Base-by-base conservation (phyloP, 1,284 basidiomycete species). In the Cryptococcus depauperatus region DNA sequence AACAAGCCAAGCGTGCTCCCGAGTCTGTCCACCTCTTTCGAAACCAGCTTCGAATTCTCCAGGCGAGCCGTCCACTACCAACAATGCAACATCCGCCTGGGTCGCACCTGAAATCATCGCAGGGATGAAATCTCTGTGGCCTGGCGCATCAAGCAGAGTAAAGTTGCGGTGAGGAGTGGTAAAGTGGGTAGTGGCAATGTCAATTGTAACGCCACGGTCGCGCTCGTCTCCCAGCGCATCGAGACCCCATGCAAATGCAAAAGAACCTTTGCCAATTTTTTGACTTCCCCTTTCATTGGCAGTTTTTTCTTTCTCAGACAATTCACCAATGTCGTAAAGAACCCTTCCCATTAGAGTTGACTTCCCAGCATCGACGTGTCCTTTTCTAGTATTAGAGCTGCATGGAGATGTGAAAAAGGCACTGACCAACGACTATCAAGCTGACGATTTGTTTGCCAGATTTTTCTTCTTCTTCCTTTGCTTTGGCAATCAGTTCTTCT, bases 21-120 rank as follows among this genome's bases (percentile, higher is more conserved):
- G 77, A n/a, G 92, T 98, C 73, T 98, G 93, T 1, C 93, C 93
- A 25, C 88, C 88, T 13, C 84, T 78, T 35, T 90, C 83, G 59
- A 98, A 98, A 1, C 93, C 93, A 19, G 89, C 83, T 69, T 98
- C 93, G 56, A 98, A 98, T 58, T 91, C 91, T 19, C 93, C 93
- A 1, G 77, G 81, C 3, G 83, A 76, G 6, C 91, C 84, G 67
- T 96, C 95, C 18, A 98, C 81, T 5, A 98, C 93, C n/a, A 98
- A 78, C 4, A 98, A 71, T 1, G 93, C 92, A 29, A 88, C 90
- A 59, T 98, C 93, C 0, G 95, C 95, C 71, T 97, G 93, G 0
- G 92, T 83, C 2, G 93, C 93, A 2, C 93, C 93, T 0, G 89
- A 93, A 48, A 98, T 98, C 95, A 98, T 98, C 64, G 97, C 97